Conservation (phyloP, 2,329 filamentous ascomycete species). For the Seiridium unicorne region DNA sequence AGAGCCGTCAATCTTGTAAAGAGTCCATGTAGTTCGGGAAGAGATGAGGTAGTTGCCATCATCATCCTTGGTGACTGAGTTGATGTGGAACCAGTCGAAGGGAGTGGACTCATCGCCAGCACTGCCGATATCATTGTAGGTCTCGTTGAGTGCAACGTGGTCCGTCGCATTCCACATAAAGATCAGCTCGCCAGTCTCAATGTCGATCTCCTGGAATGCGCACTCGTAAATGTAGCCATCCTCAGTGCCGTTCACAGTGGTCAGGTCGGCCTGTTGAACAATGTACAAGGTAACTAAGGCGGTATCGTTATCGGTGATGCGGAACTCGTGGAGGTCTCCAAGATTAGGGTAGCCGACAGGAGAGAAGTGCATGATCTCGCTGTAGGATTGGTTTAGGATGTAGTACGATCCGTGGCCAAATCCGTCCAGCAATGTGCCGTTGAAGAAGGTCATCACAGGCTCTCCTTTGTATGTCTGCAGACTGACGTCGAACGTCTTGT, state of each 20-base stretch:
- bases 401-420: conserved; percentile 19
- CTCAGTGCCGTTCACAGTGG: conserved; percentile 14
- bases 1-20: conserved; percentile 26
- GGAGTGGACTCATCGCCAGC: conserved; percentile 17
- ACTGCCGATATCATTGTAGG: conserved; percentile 12
- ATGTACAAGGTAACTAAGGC: conserved; percentile 18
- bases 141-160: conserved; percentile 13
- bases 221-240: conserved; percentile 17
- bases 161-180: conserved; percentile 19
- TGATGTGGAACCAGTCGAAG: conserved; percentile 38
- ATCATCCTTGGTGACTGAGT: conserved; percentile 30
- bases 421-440: conserved; percentile 24
- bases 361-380: conserved; percentile 30
- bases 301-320: conserved; percentile 15
- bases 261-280: conserved; percentile 16
- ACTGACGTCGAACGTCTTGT: conserved; percentile 5
- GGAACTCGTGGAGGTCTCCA: conserved; percentile 25
- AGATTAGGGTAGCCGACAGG: conserved; percentile 25
- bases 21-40: conserved; percentile 26
- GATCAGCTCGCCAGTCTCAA: conserved; percentile 17
- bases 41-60: conserved; percentile 37
- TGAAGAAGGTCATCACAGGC: conserved; percentile 34
- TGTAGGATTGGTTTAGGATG: conserved; percentile 30
- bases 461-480: conserved; percentile 29
- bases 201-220: conserved; percentile 18